These are phyloP conservation scores for Psidium friedrichsthalianum DNA, from an alignment of 345 rosid genomes.

Conservation along the genomic window DNA sequence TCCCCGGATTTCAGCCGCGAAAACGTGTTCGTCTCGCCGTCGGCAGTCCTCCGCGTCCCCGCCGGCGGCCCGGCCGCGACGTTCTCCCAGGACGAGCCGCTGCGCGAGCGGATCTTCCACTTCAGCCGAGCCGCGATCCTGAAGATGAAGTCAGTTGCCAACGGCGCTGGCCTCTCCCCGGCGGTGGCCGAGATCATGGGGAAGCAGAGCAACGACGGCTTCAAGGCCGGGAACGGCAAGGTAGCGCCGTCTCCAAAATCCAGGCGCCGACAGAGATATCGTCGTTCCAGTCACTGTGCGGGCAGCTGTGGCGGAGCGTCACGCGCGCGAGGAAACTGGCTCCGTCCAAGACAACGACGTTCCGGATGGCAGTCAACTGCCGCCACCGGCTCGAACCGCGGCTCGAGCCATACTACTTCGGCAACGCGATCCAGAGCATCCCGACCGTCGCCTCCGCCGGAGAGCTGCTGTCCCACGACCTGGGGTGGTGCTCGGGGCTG, in stretches of 20 bases:
- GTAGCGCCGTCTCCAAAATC: slow-evolving; percentile 2
- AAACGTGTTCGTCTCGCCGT: slow-evolving; percentile 52
- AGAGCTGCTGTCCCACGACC: slow-evolving; percentile 45
- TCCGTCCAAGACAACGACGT: slow-evolving; percentile 52
- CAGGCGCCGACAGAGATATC: slow-evolving; percentile 51
- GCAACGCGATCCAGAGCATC: slow-evolving; percentile 94
- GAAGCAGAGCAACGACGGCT: slow-evolving; percentile 39
- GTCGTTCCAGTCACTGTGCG: slow-evolving; percentile 82
- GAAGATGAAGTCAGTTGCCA: slow-evolving; percentile 52
- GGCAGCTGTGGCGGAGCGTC: slow-evolving; percentile 79
- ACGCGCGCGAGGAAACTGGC: slow-evolving; percentile 73
- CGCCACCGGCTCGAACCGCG: slow-evolving; percentile 76
- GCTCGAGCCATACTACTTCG: slow-evolving; percentile 67
- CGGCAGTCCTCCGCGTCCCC: slow-evolving; percentile 54
- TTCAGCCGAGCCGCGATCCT: slow-evolving; percentile 67
- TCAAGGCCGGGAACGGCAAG: slow-evolving; percentile 36
- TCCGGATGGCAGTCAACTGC: slow-evolving; percentile 93
- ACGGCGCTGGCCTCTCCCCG: slow-evolving; percentile 8
- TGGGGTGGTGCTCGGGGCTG: slow-evolving; percentile 53
- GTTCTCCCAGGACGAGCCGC: slow-evolving; percentile 55
- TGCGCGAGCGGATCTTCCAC: slow-evolving; percentile 79
- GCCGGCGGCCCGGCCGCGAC: slow-evolving; percentile 67
- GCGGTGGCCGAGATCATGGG: slow-evolving; percentile 28
- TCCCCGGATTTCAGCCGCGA: slow-evolving; percentile 54
- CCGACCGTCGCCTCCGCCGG: slow-evolving; percentile 47